Conservation (phyloP, 2,329 filamentous ascomycete genomes). For the Trichophyton benhamiae region DNA sequence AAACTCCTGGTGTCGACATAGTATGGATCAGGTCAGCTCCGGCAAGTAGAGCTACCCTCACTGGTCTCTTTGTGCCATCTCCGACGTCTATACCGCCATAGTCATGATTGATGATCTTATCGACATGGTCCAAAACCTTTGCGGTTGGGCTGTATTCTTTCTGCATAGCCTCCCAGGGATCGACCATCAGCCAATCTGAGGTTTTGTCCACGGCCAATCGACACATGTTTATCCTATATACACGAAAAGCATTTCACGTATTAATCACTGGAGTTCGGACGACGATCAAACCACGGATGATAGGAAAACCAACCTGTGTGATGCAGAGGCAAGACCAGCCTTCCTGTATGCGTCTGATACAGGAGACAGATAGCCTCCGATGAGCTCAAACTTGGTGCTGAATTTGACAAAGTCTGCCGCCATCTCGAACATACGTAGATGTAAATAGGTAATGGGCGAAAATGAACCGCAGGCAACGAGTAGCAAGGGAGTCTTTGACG, state of each 20-base stretch:
- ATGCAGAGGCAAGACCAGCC: slow-evolving; percentile 59
- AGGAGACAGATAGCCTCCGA: slow-evolving; percentile 76
- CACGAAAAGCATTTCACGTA: neutral
- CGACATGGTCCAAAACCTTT: slow-evolving; percentile 79
- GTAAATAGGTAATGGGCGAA: slow-evolving; percentile 59
- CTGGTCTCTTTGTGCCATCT: slow-evolving; percentile 52
- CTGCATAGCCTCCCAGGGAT: slow-evolving; percentile 79
- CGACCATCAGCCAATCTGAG: slow-evolving; percentile 71
- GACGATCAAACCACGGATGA: too few relatives aligned
- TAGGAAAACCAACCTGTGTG: slow-evolving; percentile 44
- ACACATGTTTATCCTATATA: slow-evolving; percentile 63
- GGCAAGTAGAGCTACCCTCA: slow-evolving; percentile 68
- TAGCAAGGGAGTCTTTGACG: slow-evolving; percentile 36
- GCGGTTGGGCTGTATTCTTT: slow-evolving; percentile 79
- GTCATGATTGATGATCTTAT: slow-evolving; percentile 74
- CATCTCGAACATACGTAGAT: slow-evolving; percentile 77
- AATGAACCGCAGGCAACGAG: slow-evolving; percentile 48
- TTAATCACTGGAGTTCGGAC: neutral
- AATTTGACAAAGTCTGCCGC: slow-evolving; percentile 66
- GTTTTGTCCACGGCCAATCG: slow-evolving; percentile 61
- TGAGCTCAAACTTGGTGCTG: slow-evolving; percentile 66
- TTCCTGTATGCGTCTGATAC: slow-evolving; percentile 69
- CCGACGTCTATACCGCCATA: slow-evolving; percentile 59
- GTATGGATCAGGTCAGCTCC: slow-evolving; percentile 65
- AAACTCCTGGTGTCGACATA: slow-evolving; percentile 60